A percentile compares a stretch with the other conserved stretches of the same genome.
Conservation (phyloP, 257 asterid genomes). For the Fraxinus excelsior region DNA sequence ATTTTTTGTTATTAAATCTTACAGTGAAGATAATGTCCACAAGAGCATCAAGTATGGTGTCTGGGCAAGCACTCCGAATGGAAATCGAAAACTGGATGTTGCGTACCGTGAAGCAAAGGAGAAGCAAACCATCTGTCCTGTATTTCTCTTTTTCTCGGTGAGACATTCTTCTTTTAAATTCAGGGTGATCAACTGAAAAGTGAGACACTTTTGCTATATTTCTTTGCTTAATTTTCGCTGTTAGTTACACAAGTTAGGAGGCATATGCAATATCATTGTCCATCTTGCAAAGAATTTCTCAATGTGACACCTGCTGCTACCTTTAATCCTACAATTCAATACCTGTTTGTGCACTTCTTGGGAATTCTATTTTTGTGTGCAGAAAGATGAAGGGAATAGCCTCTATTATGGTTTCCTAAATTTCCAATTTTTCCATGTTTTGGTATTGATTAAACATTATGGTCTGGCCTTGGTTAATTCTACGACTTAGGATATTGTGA, state of each 20-base stretch:
- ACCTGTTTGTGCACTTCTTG: background rate
- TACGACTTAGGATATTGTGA: background rate
- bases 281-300: background rate
- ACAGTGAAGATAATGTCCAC: slow-evolving; percentile 96
- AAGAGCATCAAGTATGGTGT: slow-evolving; percentile 86
- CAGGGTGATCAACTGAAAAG: background rate
- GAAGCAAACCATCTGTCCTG: slow-evolving; percentile 65
- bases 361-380: background rate
- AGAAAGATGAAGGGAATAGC: background rate
- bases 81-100: slow-evolving; percentile 92
- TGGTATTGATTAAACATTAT: background rate
- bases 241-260: background rate
- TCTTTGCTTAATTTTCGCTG: background rate
- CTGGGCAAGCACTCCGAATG: slow-evolving; percentile 99
- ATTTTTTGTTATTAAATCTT: slow-evolving; percentile 91
- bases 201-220: background rate
- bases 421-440: background rate
- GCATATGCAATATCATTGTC: background rate
- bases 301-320: background rate
- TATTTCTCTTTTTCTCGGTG: slow-evolving; percentile 94
- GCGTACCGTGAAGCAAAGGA: slow-evolving; percentile 81
- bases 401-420: background rate
- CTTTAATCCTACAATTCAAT: background rate
- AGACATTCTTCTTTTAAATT: slow-evolving; percentile 17
- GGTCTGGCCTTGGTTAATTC: background rate